Base-by-base conservation (phyloP, 345 rosid genomes). In the Luvunga scandens region DNA sequence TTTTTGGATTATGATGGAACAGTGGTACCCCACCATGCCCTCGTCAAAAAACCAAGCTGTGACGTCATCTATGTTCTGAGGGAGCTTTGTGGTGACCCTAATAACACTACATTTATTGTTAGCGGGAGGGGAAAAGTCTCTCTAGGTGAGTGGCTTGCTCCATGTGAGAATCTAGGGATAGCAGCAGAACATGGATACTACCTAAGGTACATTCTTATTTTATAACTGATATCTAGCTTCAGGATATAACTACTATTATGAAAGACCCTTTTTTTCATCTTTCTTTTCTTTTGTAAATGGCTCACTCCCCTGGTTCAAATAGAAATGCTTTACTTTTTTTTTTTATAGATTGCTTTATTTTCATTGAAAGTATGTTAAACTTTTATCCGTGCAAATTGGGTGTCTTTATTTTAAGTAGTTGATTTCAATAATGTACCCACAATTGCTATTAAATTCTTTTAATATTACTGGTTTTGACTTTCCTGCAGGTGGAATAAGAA, bases 121-220 rank as follows among this genome's bases (percentile, higher is more conserved):
- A 87, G 90, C 7, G 90, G 90, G 48, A 85, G 90, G 56, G 90
- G 88, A 60, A 79, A 62, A 60, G 80, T 2, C 30, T 83, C 86
- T 61, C 57, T 87, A 69, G 78, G 84, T 62, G 79, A 85, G 21
- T 87, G 90, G 88, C 81, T 87, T 77, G 69, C 82, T 33, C 85
- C 79, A 1, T 87, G 90, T 59, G 67, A 81, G 81, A 87, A 87
- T 80, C 77, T 87, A 36, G 90, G 90, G 28, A 87, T 87, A 69
- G 90, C 90, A 7, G 88, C 90, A 31, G 90, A 87, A 72, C 90
- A 87, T 13, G 90, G 90, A 63, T 87, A 85, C 78, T 85, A 83
- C 80, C 70, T 80, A 36, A 87, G 90, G 90, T 85, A 79, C 13
- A 62, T 71, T 73, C n/a, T 33, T 36, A 13, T 53, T 19, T 9